Conservation (phyloP, 768 basidiomycete species). For the Termitomyces sp. region DNA sequence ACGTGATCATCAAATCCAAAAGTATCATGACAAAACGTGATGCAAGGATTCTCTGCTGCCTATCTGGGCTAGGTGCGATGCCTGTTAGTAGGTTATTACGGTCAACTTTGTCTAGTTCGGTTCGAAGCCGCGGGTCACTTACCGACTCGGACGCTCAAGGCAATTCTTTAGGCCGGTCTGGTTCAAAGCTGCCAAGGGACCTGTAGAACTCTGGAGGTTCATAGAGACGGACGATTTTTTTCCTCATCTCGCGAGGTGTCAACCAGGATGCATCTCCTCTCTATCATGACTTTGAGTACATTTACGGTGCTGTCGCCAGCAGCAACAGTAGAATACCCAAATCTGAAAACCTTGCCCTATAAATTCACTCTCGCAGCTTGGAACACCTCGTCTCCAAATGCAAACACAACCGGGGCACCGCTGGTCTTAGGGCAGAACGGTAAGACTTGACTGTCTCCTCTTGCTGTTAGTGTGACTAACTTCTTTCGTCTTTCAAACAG, state of each 20-base stretch:
- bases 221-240: not conserved
- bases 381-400: conserved; percentile 37
- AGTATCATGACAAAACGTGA: not conserved
- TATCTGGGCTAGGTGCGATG: not conserved
- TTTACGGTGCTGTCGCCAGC: not conserved
- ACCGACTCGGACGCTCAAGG: not conserved
- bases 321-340: not conserved
- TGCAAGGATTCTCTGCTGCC: not conserved
- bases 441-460: conserved; percentile 7
- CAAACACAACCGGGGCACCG: conserved; percentile 42
- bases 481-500: conserved; percentile 13
- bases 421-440: conserved; percentile 41
- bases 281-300: not conserved
- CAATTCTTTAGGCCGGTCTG: not conserved
- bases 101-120: not conserved
- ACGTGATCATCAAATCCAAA: no score
- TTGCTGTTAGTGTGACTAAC: not conserved
- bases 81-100: not conserved
- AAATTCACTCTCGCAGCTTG: conserved; percentile 45
- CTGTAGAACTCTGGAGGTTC: not conserved
- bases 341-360: conserved; percentile 19
- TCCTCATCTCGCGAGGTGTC: not conserved
- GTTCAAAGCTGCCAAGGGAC: not conserved
- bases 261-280: not conserved
- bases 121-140: not conserved